Evolutionary conservation across 2,329 filamentous ascomycete species (phyloP).

Genomic region (Paramyrothecium sp.): DNA sequence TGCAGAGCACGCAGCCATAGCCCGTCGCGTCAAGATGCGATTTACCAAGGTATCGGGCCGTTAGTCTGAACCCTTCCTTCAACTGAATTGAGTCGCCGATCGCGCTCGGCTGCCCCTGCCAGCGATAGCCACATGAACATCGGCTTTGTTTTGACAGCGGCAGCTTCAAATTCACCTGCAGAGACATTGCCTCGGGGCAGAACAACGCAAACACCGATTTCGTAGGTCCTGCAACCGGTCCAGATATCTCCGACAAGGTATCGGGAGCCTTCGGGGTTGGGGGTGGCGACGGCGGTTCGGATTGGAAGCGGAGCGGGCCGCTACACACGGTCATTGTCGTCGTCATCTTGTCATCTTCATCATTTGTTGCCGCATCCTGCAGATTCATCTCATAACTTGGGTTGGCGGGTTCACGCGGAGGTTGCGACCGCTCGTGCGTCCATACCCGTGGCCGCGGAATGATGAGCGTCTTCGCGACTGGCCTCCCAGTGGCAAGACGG

Average conservation of each 20-base stretch:
- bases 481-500: constrained; percentile 26
- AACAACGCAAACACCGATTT: constrained; percentile 39
- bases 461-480: constrained; percentile 24
- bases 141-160: constrained; percentile 20
- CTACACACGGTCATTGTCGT: constrained; percentile 19
- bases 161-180: constrained; percentile 33
- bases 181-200: constrained; percentile 36
- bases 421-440: neutral
- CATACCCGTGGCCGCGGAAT: constrained; percentile 13
- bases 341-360: constrained; percentile 17
- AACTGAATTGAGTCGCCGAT: constrained; percentile 19
- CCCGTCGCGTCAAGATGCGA: constrained; percentile 31
- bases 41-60: constrained; percentile 37
- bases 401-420: neutral
- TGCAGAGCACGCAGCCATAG: constrained; percentile 39
- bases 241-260: neutral
- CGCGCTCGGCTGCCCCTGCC: constrained; percentile 13
- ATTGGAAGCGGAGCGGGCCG: constrained; percentile 19
- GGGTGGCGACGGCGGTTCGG: constrained; percentile 29
- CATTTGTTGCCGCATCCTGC: constrained; percentile 8
- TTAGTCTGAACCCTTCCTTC: constrained; percentile 38
- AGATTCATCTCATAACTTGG: constrained; percentile 4
- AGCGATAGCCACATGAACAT: constrained; percentile 35
- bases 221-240: constrained; percentile 18
- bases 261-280: constrained; percentile 21